These are phyloP conservation scores for Polytolypa hystricis DNA, from an alignment of 2,329 filamentous ascomycete species.

Conservation along the genomic window DNA sequence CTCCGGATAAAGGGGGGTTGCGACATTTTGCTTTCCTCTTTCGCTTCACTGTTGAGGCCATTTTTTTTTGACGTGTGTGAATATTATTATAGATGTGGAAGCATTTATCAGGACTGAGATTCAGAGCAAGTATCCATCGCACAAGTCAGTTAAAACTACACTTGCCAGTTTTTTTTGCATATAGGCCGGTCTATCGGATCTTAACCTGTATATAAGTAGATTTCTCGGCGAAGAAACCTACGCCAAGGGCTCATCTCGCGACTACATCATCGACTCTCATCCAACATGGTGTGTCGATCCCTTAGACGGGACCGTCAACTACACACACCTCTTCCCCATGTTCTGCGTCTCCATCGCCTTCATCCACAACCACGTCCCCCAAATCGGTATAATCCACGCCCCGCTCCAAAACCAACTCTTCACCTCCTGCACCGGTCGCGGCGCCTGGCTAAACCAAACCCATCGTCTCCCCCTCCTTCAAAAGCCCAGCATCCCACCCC, in stretches of 20 bases:
- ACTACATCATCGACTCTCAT: conserved; percentile 52
- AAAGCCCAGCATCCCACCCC: conserved; percentile 47
- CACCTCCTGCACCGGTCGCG: conserved; percentile 53
- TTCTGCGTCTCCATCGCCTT: conserved; percentile 71
- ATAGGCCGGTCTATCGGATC: no score
- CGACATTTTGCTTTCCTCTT: no score
- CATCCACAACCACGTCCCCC: conserved; percentile 46
- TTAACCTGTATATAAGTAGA: no score
- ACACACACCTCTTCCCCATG: conserved; percentile 69
- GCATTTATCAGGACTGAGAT: conserved; percentile 55
- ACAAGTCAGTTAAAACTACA: conserved; percentile 45
- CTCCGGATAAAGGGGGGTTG: no score
- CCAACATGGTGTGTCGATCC: conserved; percentile 72
- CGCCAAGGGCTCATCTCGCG: conserved; percentile 53
- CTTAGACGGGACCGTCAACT: conserved; percentile 68
- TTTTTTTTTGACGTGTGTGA: neutral
- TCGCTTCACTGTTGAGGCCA: neutral
- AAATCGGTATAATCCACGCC: conserved; percentile 62
- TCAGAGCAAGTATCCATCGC: conserved; percentile 48
- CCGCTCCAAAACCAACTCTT: conserved; percentile 61
- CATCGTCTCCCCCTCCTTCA: conserved; percentile 52
- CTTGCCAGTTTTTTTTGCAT: neutral
- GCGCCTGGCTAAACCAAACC: conserved; percentile 58
- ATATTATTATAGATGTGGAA: conserved; percentile 50
- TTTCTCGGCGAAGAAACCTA: conserved; percentile 73